A percentile compares a stretch with the other conserved stretches of the same genome.
phyloP scores from a whole-genome alignment of 1,284 basidiomycete genomes.

The Tranzscheliella williamsii region DNA sequence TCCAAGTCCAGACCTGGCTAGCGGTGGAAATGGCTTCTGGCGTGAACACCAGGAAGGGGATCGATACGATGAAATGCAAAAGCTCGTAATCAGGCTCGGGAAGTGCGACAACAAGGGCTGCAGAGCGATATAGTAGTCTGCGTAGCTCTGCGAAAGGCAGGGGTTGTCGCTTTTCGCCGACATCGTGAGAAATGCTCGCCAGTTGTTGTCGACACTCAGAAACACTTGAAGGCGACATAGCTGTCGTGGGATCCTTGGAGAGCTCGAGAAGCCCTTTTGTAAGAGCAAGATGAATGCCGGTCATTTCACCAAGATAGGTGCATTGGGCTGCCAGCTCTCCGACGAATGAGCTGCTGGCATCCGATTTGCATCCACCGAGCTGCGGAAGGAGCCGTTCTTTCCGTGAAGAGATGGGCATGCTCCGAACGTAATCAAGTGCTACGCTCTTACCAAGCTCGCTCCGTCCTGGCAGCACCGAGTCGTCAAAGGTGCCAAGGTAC shows the following conservation, averaged over 20 bases:
- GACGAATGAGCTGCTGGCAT: conserved; percentile 52
- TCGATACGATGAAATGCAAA: conserved; percentile 80
- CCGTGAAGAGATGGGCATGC: conserved; percentile 38
- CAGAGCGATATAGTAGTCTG: conserved; percentile 82
- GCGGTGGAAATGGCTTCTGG: conserved; percentile 82
- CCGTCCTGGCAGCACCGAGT: conserved; percentile 29
- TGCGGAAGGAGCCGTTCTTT: conserved; percentile 51
- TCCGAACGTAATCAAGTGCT: conserved; percentile 55
- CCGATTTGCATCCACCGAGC: conserved; percentile 59
- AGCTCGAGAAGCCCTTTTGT: conserved; percentile 65
- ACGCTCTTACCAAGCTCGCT: conserved; percentile 55
- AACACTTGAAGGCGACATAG: conserved; percentile 67
- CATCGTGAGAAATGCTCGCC: conserved; percentile 69
- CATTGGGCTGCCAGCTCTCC: conserved; percentile 51
- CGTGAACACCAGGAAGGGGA: conserved; percentile 88
- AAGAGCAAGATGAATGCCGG: conserved; percentile 73
- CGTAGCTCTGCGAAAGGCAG: conserved; percentile 70
- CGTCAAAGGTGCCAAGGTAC: conserved; percentile 55
- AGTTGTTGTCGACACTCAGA: conserved; percentile 73
- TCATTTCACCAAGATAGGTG: conserved; percentile 71
- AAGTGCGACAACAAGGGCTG: conserved; percentile 63
- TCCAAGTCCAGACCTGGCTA: conserved; percentile 95
- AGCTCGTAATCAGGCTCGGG: conserved; percentile 75
- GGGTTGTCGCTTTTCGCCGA: conserved; percentile 6
- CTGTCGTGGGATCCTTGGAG: conserved; percentile 68